A percentile compares a stretch with the other conserved stretches of the same genome.
phyloP scores from a whole-genome alignment of 2,329 filamentous ascomycete genomes.

The Fusarium tanahbumbuense region DNA sequence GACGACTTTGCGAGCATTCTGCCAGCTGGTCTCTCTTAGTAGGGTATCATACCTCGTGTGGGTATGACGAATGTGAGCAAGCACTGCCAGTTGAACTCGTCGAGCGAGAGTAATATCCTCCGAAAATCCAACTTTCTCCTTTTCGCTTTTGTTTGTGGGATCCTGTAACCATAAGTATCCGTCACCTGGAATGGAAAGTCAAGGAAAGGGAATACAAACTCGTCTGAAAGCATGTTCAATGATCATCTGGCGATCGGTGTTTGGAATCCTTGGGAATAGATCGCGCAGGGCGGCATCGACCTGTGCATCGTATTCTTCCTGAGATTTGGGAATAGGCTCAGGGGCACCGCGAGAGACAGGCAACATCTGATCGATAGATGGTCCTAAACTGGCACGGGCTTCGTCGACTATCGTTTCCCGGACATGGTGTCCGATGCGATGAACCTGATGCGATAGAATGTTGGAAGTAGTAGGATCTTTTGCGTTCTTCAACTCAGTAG shows the following conservation, averaged over 20 bases:
- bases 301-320: slow-evolving; percentile 70
- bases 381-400: slow-evolving; percentile 54
- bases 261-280: slow-evolving; percentile 73
- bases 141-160: slow-evolving; percentile 62
- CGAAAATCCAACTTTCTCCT: slow-evolving; percentile 69
- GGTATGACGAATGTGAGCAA: slow-evolving; percentile 75
- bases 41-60: slow-evolving; percentile 74
- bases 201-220: slow-evolving; percentile 55
- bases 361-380: slow-evolving; percentile 39
- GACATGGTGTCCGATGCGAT: slow-evolving; percentile 71
- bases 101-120: slow-evolving; percentile 67
- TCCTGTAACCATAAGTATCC: slow-evolving; percentile 54
- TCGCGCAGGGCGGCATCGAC: slow-evolving; percentile 72
- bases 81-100: slow-evolving; percentile 72
- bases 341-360: slow-evolving; percentile 52
- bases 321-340: slow-evolving; percentile 69
- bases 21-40: slow-evolving; percentile 67
- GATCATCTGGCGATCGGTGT: slow-evolving; percentile 72
- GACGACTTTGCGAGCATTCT: slow-evolving; percentile 70
- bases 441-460: slow-evolving; percentile 63
- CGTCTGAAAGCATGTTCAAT: slow-evolving; percentile 72
- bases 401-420: slow-evolving; percentile 69
- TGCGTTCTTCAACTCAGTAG: slow-evolving; percentile 44
- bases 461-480: slow-evolving; percentile 49
- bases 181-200: slow-evolving; percentile 1